Conservation (phyloP, 2,329 filamentous ascomycete species). For the Penicillium sclerotigenum region DNA sequence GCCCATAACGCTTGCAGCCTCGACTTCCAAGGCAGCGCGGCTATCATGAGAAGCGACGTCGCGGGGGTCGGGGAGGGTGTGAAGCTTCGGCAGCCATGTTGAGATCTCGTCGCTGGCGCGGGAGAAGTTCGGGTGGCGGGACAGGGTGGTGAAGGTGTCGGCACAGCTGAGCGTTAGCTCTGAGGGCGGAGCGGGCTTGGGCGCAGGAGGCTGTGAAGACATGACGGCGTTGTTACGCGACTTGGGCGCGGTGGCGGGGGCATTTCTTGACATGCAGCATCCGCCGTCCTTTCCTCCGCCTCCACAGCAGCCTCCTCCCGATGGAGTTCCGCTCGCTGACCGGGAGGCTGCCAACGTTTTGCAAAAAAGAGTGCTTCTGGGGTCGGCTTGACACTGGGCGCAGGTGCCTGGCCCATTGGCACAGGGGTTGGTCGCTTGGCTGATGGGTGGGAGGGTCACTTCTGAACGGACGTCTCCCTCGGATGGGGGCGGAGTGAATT, state of each 20-base stretch:
- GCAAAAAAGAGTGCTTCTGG: conserved; percentile 78
- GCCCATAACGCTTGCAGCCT: conserved; percentile 80
- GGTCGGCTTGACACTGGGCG: conserved; percentile 72
- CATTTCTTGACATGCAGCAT: conserved; percentile 55
- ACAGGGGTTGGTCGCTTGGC: conserved; percentile 45
- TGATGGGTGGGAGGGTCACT: conserved; percentile 42
- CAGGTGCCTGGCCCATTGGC: conserved; percentile 74
- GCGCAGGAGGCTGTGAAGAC: conserved; percentile 20
- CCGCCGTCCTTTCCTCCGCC: conserved; percentile 58
- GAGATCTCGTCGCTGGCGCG: conserved; percentile 69
- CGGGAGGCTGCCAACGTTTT: conserved; percentile 69
- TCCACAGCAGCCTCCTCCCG: conserved; percentile 58
- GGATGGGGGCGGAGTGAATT: conserved; percentile 53
- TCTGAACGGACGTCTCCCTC: conserved; percentile 58
- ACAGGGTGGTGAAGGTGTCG: conserved; percentile 74
- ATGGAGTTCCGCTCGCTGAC: conserved; percentile 37
- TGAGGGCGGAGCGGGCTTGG: conserved; percentile 32
- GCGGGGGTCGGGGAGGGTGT: conserved; percentile 50
- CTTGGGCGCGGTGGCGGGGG: conserved; percentile 24
- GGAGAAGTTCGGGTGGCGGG: conserved; percentile 72
- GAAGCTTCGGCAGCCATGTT: conserved; percentile 72
- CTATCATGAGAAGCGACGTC: conserved; percentile 33
- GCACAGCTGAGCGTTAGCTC: conserved; percentile 60
- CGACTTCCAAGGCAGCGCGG: conserved; percentile 67
- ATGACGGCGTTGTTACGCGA: conserved; percentile 21